These are phyloP conservation scores for Neocatenulostroma microsporum DNA, from an alignment of 2,329 filamentous ascomycete species.

Conservation along the genomic window DNA sequence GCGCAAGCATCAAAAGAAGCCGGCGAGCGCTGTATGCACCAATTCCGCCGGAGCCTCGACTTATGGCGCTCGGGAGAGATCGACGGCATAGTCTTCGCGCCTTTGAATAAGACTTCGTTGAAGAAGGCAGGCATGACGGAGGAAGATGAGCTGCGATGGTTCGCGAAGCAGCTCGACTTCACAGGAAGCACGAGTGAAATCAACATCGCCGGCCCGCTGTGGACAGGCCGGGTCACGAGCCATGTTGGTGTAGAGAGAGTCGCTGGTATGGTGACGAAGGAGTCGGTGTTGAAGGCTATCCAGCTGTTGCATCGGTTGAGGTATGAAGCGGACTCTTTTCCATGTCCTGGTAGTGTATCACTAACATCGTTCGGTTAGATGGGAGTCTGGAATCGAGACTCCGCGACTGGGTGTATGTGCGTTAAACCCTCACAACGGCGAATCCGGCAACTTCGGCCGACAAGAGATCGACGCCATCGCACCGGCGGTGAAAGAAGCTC, in stretches of 20 bases:
- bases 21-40: constrained; percentile 9
- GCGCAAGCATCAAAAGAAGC: constrained; percentile 5
- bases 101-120: constrained; percentile 13
- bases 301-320: constrained; percentile 9
- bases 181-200: constrained; percentile 12
- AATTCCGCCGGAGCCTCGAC: constrained; percentile 7
- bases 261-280: constrained; percentile 7
- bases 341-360: no score
- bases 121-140: constrained; percentile 13
- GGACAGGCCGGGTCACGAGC: constrained; percentile 12
- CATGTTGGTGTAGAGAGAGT: constrained; percentile 9
- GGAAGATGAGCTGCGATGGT: constrained; percentile 13
- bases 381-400: constrained; percentile 11
- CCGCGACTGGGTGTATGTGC: constrained; percentile 12
- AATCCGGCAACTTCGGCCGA: constrained; percentile 11
- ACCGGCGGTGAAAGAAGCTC: constrained; percentile 9
- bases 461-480: constrained; percentile 13
- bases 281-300: constrained; percentile 8
- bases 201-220: constrained; percentile 11
- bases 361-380: no score
- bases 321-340: no score
- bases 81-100: constrained; percentile 12
- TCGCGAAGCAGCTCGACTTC: constrained; percentile 10
- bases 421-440: constrained; percentile 14
- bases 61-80: constrained; percentile 6